Evolutionary conservation across 768 basidiomycete species (phyloP).

Genomic region (Steccherinum ochraceum): DNA sequence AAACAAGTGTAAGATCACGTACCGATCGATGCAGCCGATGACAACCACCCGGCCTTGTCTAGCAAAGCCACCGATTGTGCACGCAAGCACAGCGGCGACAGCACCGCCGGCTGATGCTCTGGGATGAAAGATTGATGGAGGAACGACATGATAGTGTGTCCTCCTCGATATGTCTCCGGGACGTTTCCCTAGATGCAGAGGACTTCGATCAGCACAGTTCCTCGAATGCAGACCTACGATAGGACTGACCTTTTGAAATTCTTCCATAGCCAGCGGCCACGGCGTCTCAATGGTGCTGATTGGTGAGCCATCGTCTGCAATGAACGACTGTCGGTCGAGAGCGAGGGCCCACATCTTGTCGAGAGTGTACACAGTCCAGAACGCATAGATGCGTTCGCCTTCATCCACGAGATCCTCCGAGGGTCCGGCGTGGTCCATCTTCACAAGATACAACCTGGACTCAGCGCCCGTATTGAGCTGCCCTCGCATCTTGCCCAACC

Average conservation of each 20-base stretch:
- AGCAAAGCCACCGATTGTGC: slow-evolving; percentile 55
- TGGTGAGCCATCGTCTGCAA: slow-evolving; percentile 46
- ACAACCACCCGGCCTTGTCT: slow-evolving; percentile 51
- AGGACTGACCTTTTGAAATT: slow-evolving; percentile 26
- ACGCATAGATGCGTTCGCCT: slow-evolving; percentile 58
- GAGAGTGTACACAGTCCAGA: slow-evolving; percentile 55
- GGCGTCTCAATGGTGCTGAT: slow-evolving; percentile 30
- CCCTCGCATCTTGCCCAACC: slow-evolving; percentile 22
- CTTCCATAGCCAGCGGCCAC: slow-evolving; percentile 30
- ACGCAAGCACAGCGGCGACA: slow-evolving; percentile 32
- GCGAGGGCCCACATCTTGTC: slow-evolving; percentile 54
- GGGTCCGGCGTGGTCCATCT: slow-evolving; percentile 19
- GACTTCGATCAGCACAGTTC: not conserved
- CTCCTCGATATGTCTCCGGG: slow-evolving; percentile 35
- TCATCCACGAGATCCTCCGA: slow-evolving; percentile 44
- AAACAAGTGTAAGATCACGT: not conserved
- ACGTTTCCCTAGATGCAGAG: slow-evolving; percentile 35
- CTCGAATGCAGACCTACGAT: not conserved
- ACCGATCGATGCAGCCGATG: slow-evolving; percentile 31
- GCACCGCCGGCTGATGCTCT: slow-evolving; percentile 21
- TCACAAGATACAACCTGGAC: slow-evolving; percentile 1
- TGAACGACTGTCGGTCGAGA: slow-evolving; percentile 42
- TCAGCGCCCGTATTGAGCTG: not conserved
- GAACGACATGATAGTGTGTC: slow-evolving; percentile 44
- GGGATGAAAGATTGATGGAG: slow-evolving; percentile 28